Percentiles rank a stretch among this genome's conserved stretches.
phyloP scores from a whole-genome alignment of 805 yeast genomes.

The Cyberlindnera mycetangii region DNA sequence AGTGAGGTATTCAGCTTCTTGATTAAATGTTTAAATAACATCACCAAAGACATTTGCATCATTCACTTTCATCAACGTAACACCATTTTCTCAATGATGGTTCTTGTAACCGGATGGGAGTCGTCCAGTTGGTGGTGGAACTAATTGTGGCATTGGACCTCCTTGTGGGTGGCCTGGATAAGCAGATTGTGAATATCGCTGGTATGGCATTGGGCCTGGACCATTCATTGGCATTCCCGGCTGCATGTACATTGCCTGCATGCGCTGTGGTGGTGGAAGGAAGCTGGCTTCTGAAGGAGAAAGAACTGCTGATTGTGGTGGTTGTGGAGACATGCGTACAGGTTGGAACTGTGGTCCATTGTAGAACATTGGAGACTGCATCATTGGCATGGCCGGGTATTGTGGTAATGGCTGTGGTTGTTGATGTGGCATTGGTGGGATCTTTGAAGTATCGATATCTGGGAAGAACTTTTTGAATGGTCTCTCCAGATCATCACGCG shows the following conservation, averaged over 20 bases:
- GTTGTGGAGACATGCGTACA: conserved; percentile 20
- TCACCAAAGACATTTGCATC: no score
- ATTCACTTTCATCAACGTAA: neutral
- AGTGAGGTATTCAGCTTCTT: no score
- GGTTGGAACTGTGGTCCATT: conserved; percentile 14
- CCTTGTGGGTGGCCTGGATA: conserved; percentile 8
- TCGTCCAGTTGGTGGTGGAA: conserved; percentile 12
- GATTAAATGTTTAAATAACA: no score
- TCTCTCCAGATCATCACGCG: conserved; percentile 40
- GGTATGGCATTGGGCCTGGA: conserved; percentile 11
- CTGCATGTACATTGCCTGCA: conserved; percentile 18
- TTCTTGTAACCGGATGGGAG: conserved; percentile 8
- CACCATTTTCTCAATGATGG: conserved; percentile 4
- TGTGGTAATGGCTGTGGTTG: conserved; percentile 13
- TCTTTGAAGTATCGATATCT: conserved; percentile 23
- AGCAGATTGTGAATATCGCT: conserved; percentile 11
- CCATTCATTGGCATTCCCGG: conserved; percentile 12
- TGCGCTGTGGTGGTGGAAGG: conserved; percentile 13
- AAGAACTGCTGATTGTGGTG: conserved; percentile 11
- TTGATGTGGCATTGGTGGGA: conserved; percentile 13
- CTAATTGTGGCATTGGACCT: conserved; percentile 12
- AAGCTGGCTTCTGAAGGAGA: conserved; percentile 12
- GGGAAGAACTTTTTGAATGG: conserved; percentile 54
- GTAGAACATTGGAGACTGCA: conserved; percentile 19
- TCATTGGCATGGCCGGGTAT: conserved; percentile 20